Conservation (phyloP, 2,329 filamentous ascomycete species). For the Alternaria longipes region DNA sequence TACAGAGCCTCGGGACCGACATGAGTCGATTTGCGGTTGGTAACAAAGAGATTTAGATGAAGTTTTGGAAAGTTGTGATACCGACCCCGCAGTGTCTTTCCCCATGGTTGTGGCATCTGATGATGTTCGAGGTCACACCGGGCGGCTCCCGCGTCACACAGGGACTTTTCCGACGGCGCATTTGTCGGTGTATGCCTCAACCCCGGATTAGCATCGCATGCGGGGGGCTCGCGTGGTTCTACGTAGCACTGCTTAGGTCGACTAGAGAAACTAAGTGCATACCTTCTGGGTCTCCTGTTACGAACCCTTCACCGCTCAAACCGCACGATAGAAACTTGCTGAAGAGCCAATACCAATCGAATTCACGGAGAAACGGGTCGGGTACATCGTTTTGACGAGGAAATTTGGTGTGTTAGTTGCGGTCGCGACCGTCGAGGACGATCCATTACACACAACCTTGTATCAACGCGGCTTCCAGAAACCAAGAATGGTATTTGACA, state of each 20-base stretch:
- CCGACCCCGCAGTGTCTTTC: conserved; percentile 21
- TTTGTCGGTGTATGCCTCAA: not conserved
- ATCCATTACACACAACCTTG: not conserved
- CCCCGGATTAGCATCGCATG: conserved; percentile 14
- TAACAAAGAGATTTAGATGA: not conserved
- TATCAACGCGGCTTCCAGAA: not conserved
- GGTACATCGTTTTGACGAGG: not conserved
- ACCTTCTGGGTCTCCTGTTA: conserved; percentile 5
- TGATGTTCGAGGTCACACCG: conserved; percentile 25
- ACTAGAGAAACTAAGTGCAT: not conserved
- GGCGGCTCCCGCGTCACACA: conserved; percentile 15
- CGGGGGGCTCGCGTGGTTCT: conserved; percentile 23
- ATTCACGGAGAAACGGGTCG: not conserved
- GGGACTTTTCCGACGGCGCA: not conserved
- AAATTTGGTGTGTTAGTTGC: not conserved
- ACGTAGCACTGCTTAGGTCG: conserved; percentile 12
- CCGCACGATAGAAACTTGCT: not conserved
- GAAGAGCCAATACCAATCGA: not conserved
- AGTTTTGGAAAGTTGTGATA: not conserved
- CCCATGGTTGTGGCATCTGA: conserved; percentile 16
- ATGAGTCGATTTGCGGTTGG: not conserved
- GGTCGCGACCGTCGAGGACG: not conserved
- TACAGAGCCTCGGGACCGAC: not conserved
- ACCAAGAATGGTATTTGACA: not conserved
- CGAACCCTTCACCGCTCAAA: conserved; percentile 9